These are phyloP conservation scores for Russula virescens DNA, from an alignment of 768 basidiomycete genomes.

Conservation along the genomic window DNA sequence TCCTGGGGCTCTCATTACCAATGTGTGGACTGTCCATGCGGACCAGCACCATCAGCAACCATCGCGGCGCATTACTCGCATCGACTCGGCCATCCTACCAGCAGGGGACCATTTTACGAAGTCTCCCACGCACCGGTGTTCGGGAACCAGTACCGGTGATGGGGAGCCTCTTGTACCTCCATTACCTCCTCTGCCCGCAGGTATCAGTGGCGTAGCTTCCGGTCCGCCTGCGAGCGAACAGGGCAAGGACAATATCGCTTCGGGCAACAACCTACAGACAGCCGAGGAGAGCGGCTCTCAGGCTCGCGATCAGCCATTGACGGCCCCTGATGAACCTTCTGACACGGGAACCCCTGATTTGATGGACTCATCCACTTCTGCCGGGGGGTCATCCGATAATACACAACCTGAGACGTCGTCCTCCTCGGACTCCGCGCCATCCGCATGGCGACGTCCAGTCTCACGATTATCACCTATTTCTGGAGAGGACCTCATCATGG, in stretches of 20 bases:
- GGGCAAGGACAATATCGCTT: background rate
- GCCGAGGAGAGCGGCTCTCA: background rate
- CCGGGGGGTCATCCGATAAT: background rate
- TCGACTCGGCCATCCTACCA: conserved; percentile 23
- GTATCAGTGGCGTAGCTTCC: background rate
- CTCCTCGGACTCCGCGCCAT: background rate
- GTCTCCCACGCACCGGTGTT: background rate
- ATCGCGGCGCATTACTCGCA: conserved; percentile 19
- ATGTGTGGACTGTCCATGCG: conserved; percentile 5
- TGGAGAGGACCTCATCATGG: background rate
- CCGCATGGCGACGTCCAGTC: background rate
- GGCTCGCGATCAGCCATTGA: conserved; percentile 3
- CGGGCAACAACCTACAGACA: background rate
- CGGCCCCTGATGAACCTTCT: conserved; percentile 3
- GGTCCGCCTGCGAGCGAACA: background rate
- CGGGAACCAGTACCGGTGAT: background rate
- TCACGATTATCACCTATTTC: conserved; percentile 9
- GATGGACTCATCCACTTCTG: conserved; percentile 7
- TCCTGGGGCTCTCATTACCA: conserved; percentile 15
- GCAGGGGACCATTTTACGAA: conserved; percentile 1
- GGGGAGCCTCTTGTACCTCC: background rate
- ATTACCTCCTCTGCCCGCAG: conserved; percentile 3
- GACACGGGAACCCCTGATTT: conserved; percentile 14
- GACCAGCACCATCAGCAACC: conserved; percentile 10
- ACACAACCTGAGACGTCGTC: background rate